These are phyloP conservation scores for Nakazawaea sp. DNA, from an alignment of 805 yeast genomes.

Conservation along the genomic window DNA sequence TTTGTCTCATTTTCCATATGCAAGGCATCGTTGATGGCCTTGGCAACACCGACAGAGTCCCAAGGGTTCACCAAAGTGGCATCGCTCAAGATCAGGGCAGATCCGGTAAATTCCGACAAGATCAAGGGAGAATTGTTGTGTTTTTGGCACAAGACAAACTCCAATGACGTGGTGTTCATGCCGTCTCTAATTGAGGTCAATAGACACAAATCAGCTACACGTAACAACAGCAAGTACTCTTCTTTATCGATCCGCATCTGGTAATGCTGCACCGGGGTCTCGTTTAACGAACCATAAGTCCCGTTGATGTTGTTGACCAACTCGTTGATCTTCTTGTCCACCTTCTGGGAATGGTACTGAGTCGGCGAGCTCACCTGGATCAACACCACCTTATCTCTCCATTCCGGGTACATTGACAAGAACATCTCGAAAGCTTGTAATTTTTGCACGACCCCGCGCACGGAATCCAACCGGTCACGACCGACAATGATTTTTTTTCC, in stretches of 20 bases:
- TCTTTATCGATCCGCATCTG: constrained; percentile 83
- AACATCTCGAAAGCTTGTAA: constrained; percentile 86
- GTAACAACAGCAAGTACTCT: constrained; percentile 80
- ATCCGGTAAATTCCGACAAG: constrained; percentile 90
- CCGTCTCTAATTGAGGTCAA: constrained; percentile 93
- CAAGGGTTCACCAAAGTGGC: constrained; percentile 91
- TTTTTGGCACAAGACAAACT: constrained; percentile 84
- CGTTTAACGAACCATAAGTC: constrained; percentile 73
- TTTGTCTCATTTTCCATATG: constrained; percentile 42
- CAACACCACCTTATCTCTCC: constrained; percentile 80
- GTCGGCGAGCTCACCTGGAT: constrained; percentile 90
- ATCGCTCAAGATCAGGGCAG: constrained; percentile 61
- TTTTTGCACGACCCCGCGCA: constrained; percentile 91
- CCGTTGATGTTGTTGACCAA: constrained; percentile 78
- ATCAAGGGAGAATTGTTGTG: constrained; percentile 69
- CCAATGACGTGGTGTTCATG: constrained; percentile 92
- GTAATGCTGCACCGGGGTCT: constrained; percentile 86
- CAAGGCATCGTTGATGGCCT: constrained; percentile 67
- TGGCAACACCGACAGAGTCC: constrained; percentile 93
- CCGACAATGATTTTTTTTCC: constrained; percentile 82
- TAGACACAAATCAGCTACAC: constrained; percentile 86
- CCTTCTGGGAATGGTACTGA: constrained; percentile 47
- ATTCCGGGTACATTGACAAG: constrained; percentile 85
- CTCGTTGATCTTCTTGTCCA: constrained; percentile 81
- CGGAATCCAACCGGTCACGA: constrained; percentile 86